Percentiles rank a stretch among this genome's conserved stretches.
phyloP scores from a whole-genome alignment of 768 basidiomycete genomes.

The Suillus paluster region DNA sequence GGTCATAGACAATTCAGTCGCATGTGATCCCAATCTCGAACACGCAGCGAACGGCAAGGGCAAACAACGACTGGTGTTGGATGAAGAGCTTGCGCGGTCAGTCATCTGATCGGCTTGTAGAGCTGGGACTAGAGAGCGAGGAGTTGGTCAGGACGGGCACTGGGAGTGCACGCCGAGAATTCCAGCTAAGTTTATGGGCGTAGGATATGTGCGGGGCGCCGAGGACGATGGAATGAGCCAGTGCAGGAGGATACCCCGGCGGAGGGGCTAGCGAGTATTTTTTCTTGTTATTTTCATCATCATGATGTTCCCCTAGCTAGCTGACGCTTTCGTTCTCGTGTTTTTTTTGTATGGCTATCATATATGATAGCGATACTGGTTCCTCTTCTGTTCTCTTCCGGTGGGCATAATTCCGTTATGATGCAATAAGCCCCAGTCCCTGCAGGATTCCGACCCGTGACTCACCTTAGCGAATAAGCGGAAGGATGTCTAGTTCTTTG shows the following conservation, averaged over 20 bases:
- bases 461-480: too few species aligned
- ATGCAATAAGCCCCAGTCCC: too few species aligned
- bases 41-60: conserved; percentile 21
- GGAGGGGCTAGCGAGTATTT: conserved; percentile 12
- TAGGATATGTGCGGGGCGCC: conserved; percentile 66
- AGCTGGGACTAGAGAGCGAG: conserved; percentile 48
- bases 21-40: too few species aligned
- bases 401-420: too few species aligned
- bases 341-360: too few species aligned
- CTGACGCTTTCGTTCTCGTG: too few species aligned
- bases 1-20: neutral
- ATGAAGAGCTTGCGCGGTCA: conserved; percentile 65
- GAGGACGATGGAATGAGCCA: conserved; percentile 30
- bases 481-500: too few species aligned
- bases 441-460: too few species aligned
- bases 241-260: conserved; percentile 30
- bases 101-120: conserved; percentile 40
- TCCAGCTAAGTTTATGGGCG: conserved; percentile 75
- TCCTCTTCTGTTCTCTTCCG: too few species aligned
- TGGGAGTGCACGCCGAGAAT: conserved; percentile 58
- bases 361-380: too few species aligned
- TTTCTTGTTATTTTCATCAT: conserved; percentile 2
- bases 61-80: conserved; percentile 58
- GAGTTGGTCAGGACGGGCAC: conserved; percentile 53
- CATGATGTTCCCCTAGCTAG: too few species aligned